Conservation (phyloP, 1,284 basidiomycete species). For the Melampsora medusae region DNA sequence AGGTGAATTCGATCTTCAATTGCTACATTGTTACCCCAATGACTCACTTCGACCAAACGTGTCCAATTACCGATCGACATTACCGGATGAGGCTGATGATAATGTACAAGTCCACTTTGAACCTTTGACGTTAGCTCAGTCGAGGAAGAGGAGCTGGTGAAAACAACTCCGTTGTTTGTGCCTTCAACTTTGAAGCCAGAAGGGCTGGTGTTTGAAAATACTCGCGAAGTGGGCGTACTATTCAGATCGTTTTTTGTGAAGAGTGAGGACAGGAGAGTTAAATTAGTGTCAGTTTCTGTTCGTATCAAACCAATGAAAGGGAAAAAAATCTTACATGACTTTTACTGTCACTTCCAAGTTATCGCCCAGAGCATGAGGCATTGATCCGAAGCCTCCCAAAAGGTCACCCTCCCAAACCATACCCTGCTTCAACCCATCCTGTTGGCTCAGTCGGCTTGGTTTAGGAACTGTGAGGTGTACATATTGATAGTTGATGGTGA, state of each 20-base stretch:
- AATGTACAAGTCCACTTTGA: slow-evolving; percentile 72
- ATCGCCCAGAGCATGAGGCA: slow-evolving; percentile 17
- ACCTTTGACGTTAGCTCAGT: slow-evolving; percentile 58
- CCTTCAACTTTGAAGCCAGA: slow-evolving; percentile 28
- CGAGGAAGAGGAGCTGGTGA: slow-evolving; percentile 12
- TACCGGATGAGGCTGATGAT: slow-evolving; percentile 74
- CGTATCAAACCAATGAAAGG: neutral
- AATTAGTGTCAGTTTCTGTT: no score
- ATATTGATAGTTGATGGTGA: slow-evolving; percentile 35
- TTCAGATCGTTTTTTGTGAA: neutral
- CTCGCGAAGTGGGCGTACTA: slow-evolving; percentile 29
- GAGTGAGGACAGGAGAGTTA: neutral
- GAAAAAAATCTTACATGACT: slow-evolving; percentile 27
- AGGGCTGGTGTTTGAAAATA: slow-evolving; percentile 15
- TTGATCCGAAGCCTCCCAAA: slow-evolving; percentile 40
- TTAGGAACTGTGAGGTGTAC: slow-evolving; percentile 24
- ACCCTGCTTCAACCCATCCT: slow-evolving; percentile 28
- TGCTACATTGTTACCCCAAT: slow-evolving; percentile 94
- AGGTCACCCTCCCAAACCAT: slow-evolving; percentile 44
- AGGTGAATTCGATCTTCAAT: slow-evolving; percentile 82
- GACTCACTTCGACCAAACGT: slow-evolving; percentile 83
- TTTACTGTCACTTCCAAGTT: slow-evolving; percentile 31
- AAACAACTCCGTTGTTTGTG: slow-evolving; percentile 21
- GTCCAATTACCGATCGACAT: slow-evolving; percentile 71
- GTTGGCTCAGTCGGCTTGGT: slow-evolving; percentile 22